A percentile compares a stretch with the other conserved stretches of the same genome.
These are phyloP conservation scores for Asterochloris sp. DNA, from an alignment of 139 green algal genomes.

Conservation along the genomic window DNA sequence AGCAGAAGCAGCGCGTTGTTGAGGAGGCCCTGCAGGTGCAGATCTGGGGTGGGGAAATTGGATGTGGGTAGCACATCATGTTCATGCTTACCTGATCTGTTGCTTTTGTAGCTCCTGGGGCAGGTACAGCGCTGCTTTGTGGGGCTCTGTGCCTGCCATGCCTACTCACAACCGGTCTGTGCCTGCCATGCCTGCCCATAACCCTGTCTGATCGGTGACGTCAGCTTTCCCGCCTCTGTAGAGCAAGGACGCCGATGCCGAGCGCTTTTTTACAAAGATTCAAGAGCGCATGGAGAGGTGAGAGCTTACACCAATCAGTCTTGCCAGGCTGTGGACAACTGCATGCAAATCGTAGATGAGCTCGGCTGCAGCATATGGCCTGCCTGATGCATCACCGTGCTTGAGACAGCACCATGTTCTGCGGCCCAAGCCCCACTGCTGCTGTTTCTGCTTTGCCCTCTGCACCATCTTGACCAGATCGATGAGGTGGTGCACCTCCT, in stretches of 20 bases:
- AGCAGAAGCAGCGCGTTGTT: slow-evolving; percentile 5
- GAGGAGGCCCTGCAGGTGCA: slow-evolving; percentile 7
- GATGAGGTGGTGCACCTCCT: too few species aligned
- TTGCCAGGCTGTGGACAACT: neutral
- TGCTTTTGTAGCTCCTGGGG: neutral
- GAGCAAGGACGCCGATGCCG: slow-evolving; percentile 15
- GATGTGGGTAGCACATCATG: neutral
- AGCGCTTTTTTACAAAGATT: slow-evolving; percentile 6
- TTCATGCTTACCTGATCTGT: neutral
- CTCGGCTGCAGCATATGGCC: neutral
- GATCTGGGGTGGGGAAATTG: neutral
- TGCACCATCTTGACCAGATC: neutral
- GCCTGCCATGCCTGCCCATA: neutral
- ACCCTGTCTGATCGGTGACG: neutral
- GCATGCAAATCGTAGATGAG: neutral
- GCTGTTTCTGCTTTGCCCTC: neutral
- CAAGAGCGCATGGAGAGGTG: slow-evolving; percentile 8
- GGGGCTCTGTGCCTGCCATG: neutral
- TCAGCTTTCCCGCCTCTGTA: neutral
- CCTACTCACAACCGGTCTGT: neutral
- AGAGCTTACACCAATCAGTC: neutral
- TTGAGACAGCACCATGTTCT: neutral
- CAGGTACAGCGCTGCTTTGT: neutral
- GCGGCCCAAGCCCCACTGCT: neutral
- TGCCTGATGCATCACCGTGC: neutral